Conservation (phyloP, 1,284 basidiomycete genomes). For the Bondarzewia mesenterica region DNA sequence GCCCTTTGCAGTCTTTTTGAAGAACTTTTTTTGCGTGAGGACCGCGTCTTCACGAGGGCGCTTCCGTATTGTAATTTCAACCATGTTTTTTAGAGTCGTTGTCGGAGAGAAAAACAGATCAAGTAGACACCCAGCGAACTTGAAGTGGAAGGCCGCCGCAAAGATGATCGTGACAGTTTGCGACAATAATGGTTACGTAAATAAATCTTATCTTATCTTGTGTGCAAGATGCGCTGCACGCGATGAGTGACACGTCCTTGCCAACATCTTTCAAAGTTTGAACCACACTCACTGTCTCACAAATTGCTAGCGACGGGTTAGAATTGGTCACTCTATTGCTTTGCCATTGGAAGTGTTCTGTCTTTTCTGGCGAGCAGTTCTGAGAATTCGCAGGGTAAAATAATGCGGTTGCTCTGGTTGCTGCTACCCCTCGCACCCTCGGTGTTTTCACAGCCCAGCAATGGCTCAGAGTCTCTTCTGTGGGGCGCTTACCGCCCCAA, state of each 20-base stretch:
- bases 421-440: slow-evolving; percentile 20
- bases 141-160: too few species aligned
- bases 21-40: slow-evolving; percentile 80
- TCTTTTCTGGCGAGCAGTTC: neutral
- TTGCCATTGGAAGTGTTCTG: too few species aligned
- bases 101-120: too few species aligned
- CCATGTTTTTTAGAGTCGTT: slow-evolving; percentile 23
- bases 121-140: too few species aligned
- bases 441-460: slow-evolving; percentile 19
- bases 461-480: slow-evolving; percentile 58
- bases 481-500: slow-evolving; percentile 92
- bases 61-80: slow-evolving; percentile 74
- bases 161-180: too few species aligned
- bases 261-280: neutral
- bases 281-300: neutral
- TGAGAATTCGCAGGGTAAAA: neutral
- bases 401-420: slow-evolving; percentile 25
- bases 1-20: slow-evolving; percentile 91
- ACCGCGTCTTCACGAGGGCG: slow-evolving; percentile 66
- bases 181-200: too few species aligned
- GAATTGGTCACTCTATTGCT: too few species aligned
- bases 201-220: slow-evolving; percentile 8
- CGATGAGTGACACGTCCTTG: neutral
- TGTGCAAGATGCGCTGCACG: slow-evolving; percentile 1
- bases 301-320: neutral